A percentile compares a stretch with the other conserved stretches of the same genome.
phyloP scores from a whole-genome alignment of 768 basidiomycete species.

The Rhodotorula paludigena region DNA sequence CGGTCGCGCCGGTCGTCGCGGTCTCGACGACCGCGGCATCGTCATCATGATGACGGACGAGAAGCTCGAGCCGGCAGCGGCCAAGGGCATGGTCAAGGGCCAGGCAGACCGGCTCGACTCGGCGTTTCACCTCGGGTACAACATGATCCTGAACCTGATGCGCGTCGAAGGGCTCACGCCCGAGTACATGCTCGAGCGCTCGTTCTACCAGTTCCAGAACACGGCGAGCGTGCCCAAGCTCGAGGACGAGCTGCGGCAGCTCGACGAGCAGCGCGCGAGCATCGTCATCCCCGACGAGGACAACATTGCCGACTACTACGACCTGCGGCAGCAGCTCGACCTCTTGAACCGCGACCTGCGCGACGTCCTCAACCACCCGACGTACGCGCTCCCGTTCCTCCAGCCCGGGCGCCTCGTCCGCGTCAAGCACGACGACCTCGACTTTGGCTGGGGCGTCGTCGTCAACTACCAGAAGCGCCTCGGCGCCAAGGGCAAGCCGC shows the following conservation, averaged over 20 bases:
- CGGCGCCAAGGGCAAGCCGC: conserved; percentile 64
- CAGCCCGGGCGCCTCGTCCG: conserved; percentile 88
- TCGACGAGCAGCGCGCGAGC: conserved; percentile 62
- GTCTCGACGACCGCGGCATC: conserved; percentile 94
- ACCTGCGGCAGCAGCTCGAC: conserved; percentile 85
- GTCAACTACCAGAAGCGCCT: conserved; percentile 84
- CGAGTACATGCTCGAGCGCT: conserved; percentile 94
- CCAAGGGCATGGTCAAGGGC: conserved; percentile 96
- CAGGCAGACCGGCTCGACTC: conserved; percentile 95
- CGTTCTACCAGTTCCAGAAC: conserved; percentile 98
- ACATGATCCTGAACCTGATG: conserved; percentile 98
- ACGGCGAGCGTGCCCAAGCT: conserved; percentile 79
- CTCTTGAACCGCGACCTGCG: conserved; percentile 82
- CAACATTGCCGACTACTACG: conserved; percentile 82
- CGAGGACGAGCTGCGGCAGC: conserved; percentile 69
- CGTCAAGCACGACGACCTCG: conserved; percentile 73
- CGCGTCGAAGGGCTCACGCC: conserved; percentile 97
- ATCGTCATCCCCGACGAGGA: conserved; percentile 79
- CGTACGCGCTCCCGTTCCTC: conserved; percentile 88
- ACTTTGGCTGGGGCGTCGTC: conserved; percentile 96
- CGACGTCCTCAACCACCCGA: conserved; percentile 89
- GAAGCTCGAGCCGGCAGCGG: conserved; percentile 84
- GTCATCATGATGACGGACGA: conserved; percentile 99
- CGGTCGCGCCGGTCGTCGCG: conserved; percentile 92
- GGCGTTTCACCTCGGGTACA: conserved; percentile 97